Evolutionary conservation across 768 basidiomycete genomes (phyloP).

Genomic region (Boletus sensibilis): DNA sequence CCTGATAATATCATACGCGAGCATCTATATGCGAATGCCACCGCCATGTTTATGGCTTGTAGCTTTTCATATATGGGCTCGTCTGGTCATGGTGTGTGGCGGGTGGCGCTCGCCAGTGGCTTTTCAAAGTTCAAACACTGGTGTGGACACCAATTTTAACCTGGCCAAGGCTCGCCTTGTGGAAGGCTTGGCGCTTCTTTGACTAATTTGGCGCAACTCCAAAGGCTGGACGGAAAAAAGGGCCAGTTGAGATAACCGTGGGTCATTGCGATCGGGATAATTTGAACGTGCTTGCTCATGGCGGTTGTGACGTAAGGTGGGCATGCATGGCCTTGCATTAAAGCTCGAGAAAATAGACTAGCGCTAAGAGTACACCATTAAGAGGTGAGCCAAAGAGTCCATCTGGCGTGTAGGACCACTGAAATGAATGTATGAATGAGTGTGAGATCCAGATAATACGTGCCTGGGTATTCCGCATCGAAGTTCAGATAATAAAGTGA

Average conservation of each 20-base stretch:
- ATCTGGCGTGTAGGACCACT: background rate
- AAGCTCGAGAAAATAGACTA: background rate
- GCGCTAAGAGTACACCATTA: slow-evolving; percentile 6
- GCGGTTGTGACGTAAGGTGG: background rate
- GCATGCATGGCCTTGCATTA: background rate
- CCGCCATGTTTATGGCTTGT: no score
- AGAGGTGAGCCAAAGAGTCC: background rate
- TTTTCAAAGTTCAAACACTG: no score
- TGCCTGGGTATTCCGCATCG: slow-evolving; percentile 2
- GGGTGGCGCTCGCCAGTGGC: no score
- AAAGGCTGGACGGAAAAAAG: background rate
- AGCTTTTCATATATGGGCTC: no score
- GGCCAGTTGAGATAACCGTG: background rate
- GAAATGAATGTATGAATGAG: slow-evolving; percentile 13
- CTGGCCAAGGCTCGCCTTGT: background rate
- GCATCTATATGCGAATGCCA: no score
- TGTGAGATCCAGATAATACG: slow-evolving; percentile 8
- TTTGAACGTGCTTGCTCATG: background rate
- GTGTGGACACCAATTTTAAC: background rate
- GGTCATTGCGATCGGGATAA: background rate
- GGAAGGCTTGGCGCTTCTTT: no score
- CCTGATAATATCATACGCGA: no score
- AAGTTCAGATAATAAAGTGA: slow-evolving; percentile 9
- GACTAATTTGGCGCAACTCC: background rate
- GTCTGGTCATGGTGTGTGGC: no score